Conservation (phyloP, 2,329 filamentous ascomycete species). For the Penicillium griseofulvum region DNA sequence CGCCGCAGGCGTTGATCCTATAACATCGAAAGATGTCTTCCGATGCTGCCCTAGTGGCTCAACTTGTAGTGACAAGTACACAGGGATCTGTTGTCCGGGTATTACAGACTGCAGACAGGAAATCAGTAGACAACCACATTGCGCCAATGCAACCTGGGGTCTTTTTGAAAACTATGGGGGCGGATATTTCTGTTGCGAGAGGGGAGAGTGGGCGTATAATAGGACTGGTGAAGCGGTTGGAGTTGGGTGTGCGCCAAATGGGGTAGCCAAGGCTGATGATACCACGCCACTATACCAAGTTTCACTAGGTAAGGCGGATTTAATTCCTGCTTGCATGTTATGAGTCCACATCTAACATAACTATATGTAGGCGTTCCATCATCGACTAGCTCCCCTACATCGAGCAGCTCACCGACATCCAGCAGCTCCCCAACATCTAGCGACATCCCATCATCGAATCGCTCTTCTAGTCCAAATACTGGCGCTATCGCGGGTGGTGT, state of each 20-base stretch:
- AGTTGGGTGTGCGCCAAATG: no score
- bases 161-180: not conserved
- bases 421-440: no score
- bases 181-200: not conserved
- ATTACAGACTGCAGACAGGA: not conserved
- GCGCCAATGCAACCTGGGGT: not conserved
- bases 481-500: constrained; percentile 13
- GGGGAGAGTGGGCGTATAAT: not conserved
- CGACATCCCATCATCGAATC: not conserved
- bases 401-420: not conserved
- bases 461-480: not conserved
- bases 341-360: no score
- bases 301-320: no score
- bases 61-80: not conserved
- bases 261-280: no score
- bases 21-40: not conserved
- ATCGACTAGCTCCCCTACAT: not conserved
- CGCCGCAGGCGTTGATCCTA: not conserved
- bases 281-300: no score
- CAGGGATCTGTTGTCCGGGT: not conserved
- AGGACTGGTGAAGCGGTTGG: no score
- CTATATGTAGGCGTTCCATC: no score
- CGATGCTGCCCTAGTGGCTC: not conserved
- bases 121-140: not conserved
- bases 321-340: no score